Conservation (phyloP, 1,284 basidiomycete genomes). For the Sanguinoderma infundibulare region DNA sequence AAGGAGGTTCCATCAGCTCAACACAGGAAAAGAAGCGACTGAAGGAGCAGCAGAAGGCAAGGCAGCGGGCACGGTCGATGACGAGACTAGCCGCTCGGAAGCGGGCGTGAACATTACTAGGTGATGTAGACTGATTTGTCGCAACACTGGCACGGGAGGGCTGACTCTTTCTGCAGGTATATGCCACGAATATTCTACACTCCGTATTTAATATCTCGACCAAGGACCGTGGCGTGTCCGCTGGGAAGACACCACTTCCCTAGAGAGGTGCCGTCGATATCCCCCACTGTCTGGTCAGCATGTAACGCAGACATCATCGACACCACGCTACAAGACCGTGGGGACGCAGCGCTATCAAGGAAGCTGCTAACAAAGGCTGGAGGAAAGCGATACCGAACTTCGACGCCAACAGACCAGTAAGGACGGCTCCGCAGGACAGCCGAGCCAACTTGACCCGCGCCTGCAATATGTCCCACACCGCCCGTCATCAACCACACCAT, state of each 20-base stretch:
- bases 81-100: constrained; percentile 29
- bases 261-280: not conserved
- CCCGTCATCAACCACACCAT: constrained; percentile 69
- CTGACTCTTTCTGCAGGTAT: not conserved
- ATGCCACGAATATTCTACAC: not conserved
- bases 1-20: constrained; percentile 61
- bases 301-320: constrained; percentile 34
- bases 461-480: constrained; percentile 70
- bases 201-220: not conserved
- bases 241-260: not conserved
- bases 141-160: not conserved
- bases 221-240: not conserved
- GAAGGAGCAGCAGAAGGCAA: constrained; percentile 54
- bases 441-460: constrained; percentile 68
- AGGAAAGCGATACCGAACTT: constrained; percentile 59
- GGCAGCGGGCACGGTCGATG: constrained; percentile 38
- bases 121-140: not conserved
- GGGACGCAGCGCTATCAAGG: constrained; percentile 53
- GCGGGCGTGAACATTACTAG: constrained; percentile 3
- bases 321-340: constrained; percentile 13
- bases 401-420: constrained; percentile 60
- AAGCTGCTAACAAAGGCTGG: constrained; percentile 61
- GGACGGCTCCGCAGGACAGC: constrained; percentile 71
- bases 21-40: constrained; percentile 73
- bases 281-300: constrained; percentile 2